Evolutionary conservation across 1,139 yeast species (phyloP), one percentile per base, ranked within the genome.

Genomic region (Taphrina communis): DNA sequence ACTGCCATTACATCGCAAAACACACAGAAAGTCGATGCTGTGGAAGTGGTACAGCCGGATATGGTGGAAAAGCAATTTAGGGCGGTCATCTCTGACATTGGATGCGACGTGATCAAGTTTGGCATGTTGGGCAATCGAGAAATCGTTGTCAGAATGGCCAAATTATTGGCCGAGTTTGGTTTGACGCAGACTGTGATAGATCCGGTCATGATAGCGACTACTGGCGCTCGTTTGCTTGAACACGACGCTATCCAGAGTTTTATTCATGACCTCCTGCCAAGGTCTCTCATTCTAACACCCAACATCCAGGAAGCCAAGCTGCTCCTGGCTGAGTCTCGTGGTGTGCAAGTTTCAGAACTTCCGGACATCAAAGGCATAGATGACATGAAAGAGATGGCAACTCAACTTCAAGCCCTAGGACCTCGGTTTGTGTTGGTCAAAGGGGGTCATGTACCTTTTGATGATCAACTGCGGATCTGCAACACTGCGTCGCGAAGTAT

Each of bases 1-100:
- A 84, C 92, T 0, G 96, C 94, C 0, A 78, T 92, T 72, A 91
- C 97, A 0, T 93, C 94, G 2, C 97, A 92, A 76, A 91, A 92
- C 76, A 80, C 81, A 21, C 72, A 72, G 12, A 86, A 88, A 6
- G 96, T 90, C 0, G 76, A 76, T 38, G 80, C 80, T 5, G 81
- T 88, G 51, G 83, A 81, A 25, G 79, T 81, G 11, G 83, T 86
- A 0, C 82, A 85, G 0, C 79, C 80, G 61, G 76, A 76, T 0
- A 80, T 84, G 57, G 74, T 89, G 38, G 75, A 75, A 19, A 77
- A 80, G 39, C 83, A 86, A 7, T 78, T 91, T 73, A 80, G 84
- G 11, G 82, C 86, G 48, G 85, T 87, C 69, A 82, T 88, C 62
- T 81, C 80, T 1, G 97, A 91, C 74, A 84, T 91, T 73, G 81